Conservation (phyloP, 2,329 filamentous ascomycete species). For the Xylaria sp. region DNA sequence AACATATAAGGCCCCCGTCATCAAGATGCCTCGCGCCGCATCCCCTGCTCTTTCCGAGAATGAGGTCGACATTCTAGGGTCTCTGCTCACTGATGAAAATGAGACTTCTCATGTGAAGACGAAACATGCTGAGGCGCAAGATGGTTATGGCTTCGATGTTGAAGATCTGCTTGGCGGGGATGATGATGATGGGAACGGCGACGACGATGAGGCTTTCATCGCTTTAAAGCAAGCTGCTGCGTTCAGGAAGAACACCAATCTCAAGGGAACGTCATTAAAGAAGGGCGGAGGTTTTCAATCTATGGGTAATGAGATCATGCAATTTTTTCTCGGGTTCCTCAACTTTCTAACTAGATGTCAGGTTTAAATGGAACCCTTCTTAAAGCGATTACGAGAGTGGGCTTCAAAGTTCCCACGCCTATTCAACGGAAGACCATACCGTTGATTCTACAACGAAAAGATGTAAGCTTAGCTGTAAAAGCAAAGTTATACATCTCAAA, state of each 20-base stretch:
- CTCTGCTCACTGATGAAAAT: slow-evolving; percentile 74
- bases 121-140: slow-evolving; percentile 52
- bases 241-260: slow-evolving; percentile 83
- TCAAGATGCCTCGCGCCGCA: slow-evolving; percentile 74
- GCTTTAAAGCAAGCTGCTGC: slow-evolving; percentile 86
- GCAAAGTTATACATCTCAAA: neutral
- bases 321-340: neutral
- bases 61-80: slow-evolving; percentile 88
- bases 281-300: slow-evolving; percentile 97
- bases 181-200: slow-evolving; percentile 64
- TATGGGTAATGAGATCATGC: slow-evolving; percentile 73
- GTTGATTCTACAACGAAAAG: slow-evolving; percentile 85
- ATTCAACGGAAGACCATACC: slow-evolving; percentile 98
- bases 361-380: slow-evolving; percentile 83
- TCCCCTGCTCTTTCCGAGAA: slow-evolving; percentile 90
- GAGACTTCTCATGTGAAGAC: slow-evolving; percentile 57
- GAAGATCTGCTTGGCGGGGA: slow-evolving; percentile 70
- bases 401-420: slow-evolving; percentile 94
- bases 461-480: slow-evolving; percentile 55
- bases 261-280: slow-evolving; percentile 88
- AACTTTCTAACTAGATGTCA: slow-evolving; percentile 46
- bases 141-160: slow-evolving; percentile 65
- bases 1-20: neutral
- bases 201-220: slow-evolving; percentile 89
- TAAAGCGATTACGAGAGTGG: slow-evolving; percentile 92